Conservation (phyloP, 2,329 filamentous ascomycete genomes). For the Helicocarpus griseus region DNA sequence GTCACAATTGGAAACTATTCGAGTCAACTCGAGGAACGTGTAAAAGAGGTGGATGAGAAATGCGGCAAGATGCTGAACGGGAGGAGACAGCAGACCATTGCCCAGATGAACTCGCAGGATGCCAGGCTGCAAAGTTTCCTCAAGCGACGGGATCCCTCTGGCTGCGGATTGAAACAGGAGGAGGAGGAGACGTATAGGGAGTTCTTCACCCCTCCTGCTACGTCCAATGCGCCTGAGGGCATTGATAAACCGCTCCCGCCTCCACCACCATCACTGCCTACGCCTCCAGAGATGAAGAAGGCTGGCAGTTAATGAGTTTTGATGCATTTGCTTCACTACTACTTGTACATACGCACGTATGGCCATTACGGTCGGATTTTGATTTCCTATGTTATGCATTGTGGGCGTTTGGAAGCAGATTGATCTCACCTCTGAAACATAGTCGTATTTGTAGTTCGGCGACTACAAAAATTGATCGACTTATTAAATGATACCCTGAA, state of each 20-base stretch:
- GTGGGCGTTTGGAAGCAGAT: neutral
- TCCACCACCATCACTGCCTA: neutral
- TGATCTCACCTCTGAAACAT: too few relatives aligned
- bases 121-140: conserved; percentile 70
- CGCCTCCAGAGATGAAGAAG: neutral
- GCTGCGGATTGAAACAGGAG: conserved; percentile 35
- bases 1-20: conserved; percentile 57
- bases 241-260: neutral
- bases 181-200: conserved; percentile 33
- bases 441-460: too few relatives aligned
- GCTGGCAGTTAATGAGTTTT: neutral
- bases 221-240: neutral
- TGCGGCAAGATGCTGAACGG: conserved; percentile 48
- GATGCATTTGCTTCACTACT: neutral
- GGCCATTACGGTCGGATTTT: neutral
- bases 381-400: neutral
- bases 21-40: conserved; percentile 53
- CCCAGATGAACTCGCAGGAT: conserved; percentile 40
- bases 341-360: neutral
- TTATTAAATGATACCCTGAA: too few relatives aligned
- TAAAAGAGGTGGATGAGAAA: conserved; percentile 56
- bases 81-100: conserved; percentile 43
- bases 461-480: too few relatives aligned
- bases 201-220: conserved; percentile 18
- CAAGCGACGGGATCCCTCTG: conserved; percentile 55